Evolutionary conservation across 129 eudicot species (phyloP), one percentile per base, ranked within the genome.

Genomic region (Pulicaria dysenterica): DNA sequence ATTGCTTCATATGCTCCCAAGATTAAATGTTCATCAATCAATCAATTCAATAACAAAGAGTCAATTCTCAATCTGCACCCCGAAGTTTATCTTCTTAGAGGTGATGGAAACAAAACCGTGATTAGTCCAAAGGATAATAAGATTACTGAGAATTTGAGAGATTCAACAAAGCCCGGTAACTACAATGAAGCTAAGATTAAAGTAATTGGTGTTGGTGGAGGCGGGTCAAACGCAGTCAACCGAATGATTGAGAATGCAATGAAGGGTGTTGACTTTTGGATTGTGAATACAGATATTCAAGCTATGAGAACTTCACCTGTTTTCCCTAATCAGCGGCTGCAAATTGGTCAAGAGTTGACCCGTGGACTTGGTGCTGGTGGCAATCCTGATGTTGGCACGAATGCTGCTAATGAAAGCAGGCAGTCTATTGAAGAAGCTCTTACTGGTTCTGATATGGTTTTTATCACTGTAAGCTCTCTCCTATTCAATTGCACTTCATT

Each of bases 331-430:
- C 77, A 89, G 39, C 88, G 95, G 7, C 74, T 93, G 85, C 96
- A 83, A 73, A 93, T 93, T 24, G 98, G 98, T 67, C 85, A 81
- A 79, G 95, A 93, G 84, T 90, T 89, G 43, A 89, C 98, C 36
- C 85, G 95, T 31, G 98, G 98, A 31, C 95, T 93, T 69, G 98
- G 98, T 55, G 98, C 98, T 5, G 98, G 98, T 75, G 98, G 98
- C 62, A 87, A 92, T 59, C 98, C 98, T 7, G 92, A 87, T 76
- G 84, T 92, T 12, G 98, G 98, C 40, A 85, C 81, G 91, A 89
- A 83, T 77, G 98, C 98, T 71, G 98, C 98, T 64, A 82, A 85
- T 19, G 98, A 92, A 74, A 92, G 98, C 70, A 83, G 72, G 70
- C 82, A 77, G 53, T 61, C 89, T 15, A 83, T 92, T 17, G 95